Conservation (phyloP, 192 early-diverging fungal genomes). For the Umbelopsis sp. region DNA sequence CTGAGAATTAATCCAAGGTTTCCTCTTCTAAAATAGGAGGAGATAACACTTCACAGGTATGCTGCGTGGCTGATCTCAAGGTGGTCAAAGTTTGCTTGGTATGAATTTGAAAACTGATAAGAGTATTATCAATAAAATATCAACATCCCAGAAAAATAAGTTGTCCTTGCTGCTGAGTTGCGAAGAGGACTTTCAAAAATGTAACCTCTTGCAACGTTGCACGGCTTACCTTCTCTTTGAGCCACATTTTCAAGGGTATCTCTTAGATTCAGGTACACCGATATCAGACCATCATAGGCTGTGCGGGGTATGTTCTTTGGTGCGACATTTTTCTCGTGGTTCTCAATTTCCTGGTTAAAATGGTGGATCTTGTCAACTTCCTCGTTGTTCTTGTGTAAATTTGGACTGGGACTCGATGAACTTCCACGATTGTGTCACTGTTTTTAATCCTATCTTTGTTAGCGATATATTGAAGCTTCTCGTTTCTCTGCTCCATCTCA, state of each 20-base stretch:
- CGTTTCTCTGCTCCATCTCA: neutral
- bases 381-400: neutral
- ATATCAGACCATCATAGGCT: neutral
- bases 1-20: neutral
- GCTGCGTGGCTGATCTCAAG: neutral
- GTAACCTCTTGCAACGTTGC: constrained; percentile 1
- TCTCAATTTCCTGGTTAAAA: too few species aligned
- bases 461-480: too few species aligned
- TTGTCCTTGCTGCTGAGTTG: neutral
- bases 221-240: constrained; percentile 13
- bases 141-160: too few species aligned
- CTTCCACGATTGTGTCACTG: neutral
- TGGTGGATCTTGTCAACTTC: neutral
- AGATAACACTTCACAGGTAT: neutral
- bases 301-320: neutral
- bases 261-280: neutral
- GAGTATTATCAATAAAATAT: neutral
- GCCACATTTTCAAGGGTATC: constrained; percentile 20
- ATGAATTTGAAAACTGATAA: neutral
- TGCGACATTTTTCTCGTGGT: neutral
- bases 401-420: neutral
- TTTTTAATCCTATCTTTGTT: too few species aligned
- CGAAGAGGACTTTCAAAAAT: neutral
- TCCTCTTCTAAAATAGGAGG: constrained; percentile 4
- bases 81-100: neutral